Evolutionary conservation across 2,329 filamentous ascomycete species (phyloP).

Genomic region (Aspergillus ibericus): DNA sequence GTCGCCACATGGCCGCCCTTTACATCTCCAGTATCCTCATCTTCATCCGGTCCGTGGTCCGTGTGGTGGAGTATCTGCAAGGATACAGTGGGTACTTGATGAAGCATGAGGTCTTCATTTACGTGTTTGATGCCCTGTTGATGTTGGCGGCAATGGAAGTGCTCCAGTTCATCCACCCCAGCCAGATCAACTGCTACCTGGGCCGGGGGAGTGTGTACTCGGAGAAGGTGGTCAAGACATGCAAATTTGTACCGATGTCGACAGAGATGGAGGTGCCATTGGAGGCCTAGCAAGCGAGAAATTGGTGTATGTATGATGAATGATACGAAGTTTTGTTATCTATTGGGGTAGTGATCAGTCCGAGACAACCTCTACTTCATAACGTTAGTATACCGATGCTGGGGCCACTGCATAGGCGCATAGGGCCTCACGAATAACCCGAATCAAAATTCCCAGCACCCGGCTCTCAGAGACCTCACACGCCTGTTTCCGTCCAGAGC

Average conservation of each 20-base stretch:
- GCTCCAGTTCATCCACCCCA: constrained; percentile 26
- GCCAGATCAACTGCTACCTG: constrained; percentile 25
- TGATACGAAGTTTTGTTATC: neutral
- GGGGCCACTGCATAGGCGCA: too few species aligned
- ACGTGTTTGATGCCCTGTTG: constrained; percentile 33
- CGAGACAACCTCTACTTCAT: too few species aligned
- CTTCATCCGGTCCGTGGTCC: constrained; percentile 30
- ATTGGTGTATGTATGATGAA: neutral
- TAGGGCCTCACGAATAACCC: too few species aligned
- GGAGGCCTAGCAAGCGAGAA: neutral
- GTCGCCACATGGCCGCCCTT: constrained; percentile 35
- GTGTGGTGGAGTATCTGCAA: constrained; percentile 33
- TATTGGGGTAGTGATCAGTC: too few species aligned
- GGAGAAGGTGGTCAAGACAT: constrained; percentile 16
- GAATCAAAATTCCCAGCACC: too few species aligned
- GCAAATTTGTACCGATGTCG: constrained; percentile 10
- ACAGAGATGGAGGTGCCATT: constrained; percentile 6
- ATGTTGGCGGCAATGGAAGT: constrained; percentile 29
- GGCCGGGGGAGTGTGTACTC: constrained; percentile 21
- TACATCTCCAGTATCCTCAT: constrained; percentile 28
- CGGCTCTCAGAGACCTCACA: too few species aligned
- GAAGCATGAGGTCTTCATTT: constrained; percentile 33
- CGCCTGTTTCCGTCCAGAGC: too few species aligned
- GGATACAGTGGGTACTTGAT: constrained; percentile 33
- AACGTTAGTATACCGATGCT: too few species aligned